A percentile compares a stretch with the other conserved stretches of the same genome.
phyloP scores from a whole-genome alignment of 2,329 filamentous ascomycete genomes.

The Botryotinia calthae region DNA sequence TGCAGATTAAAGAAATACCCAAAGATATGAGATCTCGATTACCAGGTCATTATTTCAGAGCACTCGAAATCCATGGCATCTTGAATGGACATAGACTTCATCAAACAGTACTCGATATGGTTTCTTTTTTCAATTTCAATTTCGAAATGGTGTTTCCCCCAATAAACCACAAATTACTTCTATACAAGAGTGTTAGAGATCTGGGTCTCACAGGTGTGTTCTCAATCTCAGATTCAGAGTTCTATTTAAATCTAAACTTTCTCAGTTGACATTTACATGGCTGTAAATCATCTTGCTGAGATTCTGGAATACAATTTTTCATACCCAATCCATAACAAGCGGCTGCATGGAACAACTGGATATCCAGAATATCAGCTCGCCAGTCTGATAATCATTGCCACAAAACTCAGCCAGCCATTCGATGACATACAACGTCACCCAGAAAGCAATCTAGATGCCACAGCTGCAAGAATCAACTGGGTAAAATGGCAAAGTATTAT shows the following conservation, averaged over 20 bases:
- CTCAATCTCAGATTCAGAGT: background rate
- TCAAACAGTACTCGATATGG: constrained; percentile 57
- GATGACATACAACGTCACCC: constrained; percentile 55
- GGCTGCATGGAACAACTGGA: constrained; percentile 48
- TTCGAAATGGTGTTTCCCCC: constrained; percentile 71
- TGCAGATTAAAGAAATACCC: constrained; percentile 58
- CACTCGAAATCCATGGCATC: constrained; percentile 52
- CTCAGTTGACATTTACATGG: constrained; percentile 61
- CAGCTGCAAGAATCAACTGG: constrained; percentile 69
- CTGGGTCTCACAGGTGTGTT: constrained; percentile 70
- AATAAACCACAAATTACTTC: constrained; percentile 65
- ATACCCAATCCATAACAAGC: constrained; percentile 50
- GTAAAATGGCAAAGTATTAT: constrained; percentile 59
- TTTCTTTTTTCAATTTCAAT: constrained; percentile 61
- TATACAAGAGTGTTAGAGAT: constrained; percentile 67
- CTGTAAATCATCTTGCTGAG: constrained; percentile 52
- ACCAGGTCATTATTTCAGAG: constrained; percentile 57
- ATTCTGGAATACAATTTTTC: constrained; percentile 51
- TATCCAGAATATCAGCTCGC: constrained; percentile 76
- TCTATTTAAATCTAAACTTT: constrained; percentile 33
- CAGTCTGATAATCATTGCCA: constrained; percentile 67
- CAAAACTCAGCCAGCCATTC: constrained; percentile 78
- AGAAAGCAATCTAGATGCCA: constrained; percentile 52
- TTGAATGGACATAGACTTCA: constrained; percentile 62
- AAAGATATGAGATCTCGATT: constrained; percentile 64